Conservation (phyloP, 345 rosid species). For the Reutealis trisperma region DNA sequence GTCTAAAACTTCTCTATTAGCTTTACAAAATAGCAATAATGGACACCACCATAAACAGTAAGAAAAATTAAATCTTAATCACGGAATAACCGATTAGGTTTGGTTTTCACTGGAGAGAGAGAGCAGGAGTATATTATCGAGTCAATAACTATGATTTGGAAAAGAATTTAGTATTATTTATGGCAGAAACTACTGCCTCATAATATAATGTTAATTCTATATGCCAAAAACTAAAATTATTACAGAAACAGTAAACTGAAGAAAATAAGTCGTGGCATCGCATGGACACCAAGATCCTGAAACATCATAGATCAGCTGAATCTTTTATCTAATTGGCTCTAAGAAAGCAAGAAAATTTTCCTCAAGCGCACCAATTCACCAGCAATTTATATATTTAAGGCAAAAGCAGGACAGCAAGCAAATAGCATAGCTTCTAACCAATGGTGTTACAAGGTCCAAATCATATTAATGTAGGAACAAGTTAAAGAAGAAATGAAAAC, state of each 20-base stretch:
- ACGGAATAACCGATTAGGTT: not conserved
- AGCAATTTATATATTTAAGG: not conserved
- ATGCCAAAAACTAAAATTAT: not conserved
- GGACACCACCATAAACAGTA: too few relatives aligned
- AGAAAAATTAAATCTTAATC: not conserved
- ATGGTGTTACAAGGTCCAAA: not conserved
- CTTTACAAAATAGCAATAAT: not conserved
- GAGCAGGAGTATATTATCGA: not conserved
- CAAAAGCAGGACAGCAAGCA: not conserved
- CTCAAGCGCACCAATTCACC: too few relatives aligned
- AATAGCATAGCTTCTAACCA: not conserved
- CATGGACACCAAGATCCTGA: not conserved
- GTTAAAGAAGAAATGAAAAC: not conserved
- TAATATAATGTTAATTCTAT: not conserved
- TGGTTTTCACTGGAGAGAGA: not conserved
- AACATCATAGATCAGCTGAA: not conserved
- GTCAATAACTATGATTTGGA: not conserved
- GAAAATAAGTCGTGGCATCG: not conserved
- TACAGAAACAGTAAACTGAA: not conserved
- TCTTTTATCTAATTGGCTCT: not conserved
- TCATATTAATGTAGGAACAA: not conserved
- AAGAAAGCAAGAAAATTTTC: not conserved
- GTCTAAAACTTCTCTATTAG: not conserved
- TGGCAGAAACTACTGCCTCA: not conserved
- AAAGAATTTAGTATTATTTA: not conserved